These are phyloP conservation scores for Sclerotinia minor DNA, from an alignment of 2,329 filamentous ascomycete genomes.

Conservation along the genomic window DNA sequence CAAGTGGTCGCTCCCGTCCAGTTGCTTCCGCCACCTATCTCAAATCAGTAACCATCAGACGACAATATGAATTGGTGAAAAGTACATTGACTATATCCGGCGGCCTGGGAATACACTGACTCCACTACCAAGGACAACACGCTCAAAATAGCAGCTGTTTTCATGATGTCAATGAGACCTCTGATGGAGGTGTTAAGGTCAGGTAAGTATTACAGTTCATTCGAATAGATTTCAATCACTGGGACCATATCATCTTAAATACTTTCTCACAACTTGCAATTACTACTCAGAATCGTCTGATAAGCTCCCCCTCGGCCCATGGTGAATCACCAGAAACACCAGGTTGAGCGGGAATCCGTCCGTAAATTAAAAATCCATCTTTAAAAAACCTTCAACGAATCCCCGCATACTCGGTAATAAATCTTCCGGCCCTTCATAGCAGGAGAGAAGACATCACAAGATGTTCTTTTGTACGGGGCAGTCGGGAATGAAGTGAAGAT, in stretches of 20 bases:
- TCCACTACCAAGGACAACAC: slow-evolving; percentile 19
- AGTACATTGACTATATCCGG: slow-evolving; percentile 23
- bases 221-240: background rate
- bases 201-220: background rate
- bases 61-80: background rate
- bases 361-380: slow-evolving; percentile 2
- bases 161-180: slow-evolving; percentile 17
- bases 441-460: background rate
- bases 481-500: slow-evolving; percentile 3
- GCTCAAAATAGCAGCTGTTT: slow-evolving; percentile 1
- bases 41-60: slow-evolving; percentile 1
- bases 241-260: slow-evolving; percentile 11
- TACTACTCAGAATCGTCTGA: background rate
- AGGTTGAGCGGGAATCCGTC: background rate
- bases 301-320: background rate
- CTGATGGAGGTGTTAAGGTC: background rate
- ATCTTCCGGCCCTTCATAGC: slow-evolving; percentile 15
- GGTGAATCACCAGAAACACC: background rate
- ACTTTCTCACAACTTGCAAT: background rate
- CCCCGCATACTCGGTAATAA: slow-evolving; percentile 4
- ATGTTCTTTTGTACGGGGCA: background rate
- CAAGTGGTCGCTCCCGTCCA: slow-evolving; percentile 23
- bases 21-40: slow-evolving; percentile 14
- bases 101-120: slow-evolving; percentile 22
- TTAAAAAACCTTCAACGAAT: background rate